A percentile compares a stretch with the other conserved stretches of the same genome.
These are phyloP conservation scores for Juglanconis oblonga DNA, from an alignment of 2,329 filamentous ascomycete genomes.

Conservation along the genomic window DNA sequence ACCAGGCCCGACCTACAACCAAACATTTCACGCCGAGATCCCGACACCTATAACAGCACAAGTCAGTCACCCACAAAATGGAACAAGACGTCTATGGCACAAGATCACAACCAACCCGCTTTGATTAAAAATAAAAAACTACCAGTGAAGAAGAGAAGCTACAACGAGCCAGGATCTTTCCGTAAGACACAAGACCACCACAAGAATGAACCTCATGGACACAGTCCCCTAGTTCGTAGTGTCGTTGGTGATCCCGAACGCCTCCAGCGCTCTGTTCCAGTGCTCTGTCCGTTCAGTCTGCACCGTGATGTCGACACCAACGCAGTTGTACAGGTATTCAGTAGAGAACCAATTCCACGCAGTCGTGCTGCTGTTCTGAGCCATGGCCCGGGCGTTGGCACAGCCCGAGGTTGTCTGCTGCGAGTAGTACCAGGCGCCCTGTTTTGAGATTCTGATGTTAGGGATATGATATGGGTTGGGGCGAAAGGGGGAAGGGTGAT, in stretches of 20 bases:
- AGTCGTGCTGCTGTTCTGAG: slow-evolving; percentile 35
- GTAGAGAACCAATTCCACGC: not conserved
- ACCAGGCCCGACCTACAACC: too few relatives aligned
- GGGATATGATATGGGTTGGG: slow-evolving; percentile 39
- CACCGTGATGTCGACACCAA: slow-evolving; percentile 31
- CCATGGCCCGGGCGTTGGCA: slow-evolving; percentile 28
- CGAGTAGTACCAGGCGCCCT: slow-evolving; percentile 47
- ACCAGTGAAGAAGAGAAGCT: too few relatives aligned
- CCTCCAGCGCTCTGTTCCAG: slow-evolving; percentile 44
- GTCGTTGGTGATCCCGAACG: slow-evolving; percentile 35
- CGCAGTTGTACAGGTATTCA: slow-evolving; percentile 44
- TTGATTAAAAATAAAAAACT: too few relatives aligned
- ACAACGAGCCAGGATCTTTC: too few relatives aligned
- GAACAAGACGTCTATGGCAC: too few relatives aligned
- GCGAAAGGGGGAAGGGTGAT: too few relatives aligned
- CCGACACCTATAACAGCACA: too few relatives aligned
- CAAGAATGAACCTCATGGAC: not conserved
- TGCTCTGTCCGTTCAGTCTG: slow-evolving; percentile 34
- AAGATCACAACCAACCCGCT: too few relatives aligned
- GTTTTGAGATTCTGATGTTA: slow-evolving; percentile 44
- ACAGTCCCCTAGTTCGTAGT: not conserved
- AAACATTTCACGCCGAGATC: too few relatives aligned
- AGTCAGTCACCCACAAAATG: too few relatives aligned
- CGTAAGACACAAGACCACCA: not conserved
- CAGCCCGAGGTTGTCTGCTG: slow-evolving; percentile 36